A percentile compares a stretch with the other conserved stretches of the same genome.
These are phyloP conservation scores for Cercospora berteroae DNA, from an alignment of 2,329 filamentous ascomycete genomes.

Conservation along the genomic window DNA sequence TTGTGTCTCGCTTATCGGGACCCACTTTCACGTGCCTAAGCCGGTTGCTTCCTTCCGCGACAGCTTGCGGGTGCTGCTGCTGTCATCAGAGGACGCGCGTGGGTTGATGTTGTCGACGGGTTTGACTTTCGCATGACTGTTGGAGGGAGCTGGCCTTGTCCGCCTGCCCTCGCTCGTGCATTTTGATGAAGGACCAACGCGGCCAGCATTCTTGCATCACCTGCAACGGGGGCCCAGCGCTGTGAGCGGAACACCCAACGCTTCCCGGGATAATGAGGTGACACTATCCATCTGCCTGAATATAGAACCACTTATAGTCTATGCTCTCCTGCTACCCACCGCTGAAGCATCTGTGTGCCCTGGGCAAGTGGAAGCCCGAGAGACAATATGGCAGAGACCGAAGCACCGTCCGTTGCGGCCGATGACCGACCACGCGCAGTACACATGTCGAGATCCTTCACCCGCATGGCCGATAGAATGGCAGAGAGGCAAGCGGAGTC, in stretches of 20 bases:
- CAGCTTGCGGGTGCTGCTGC: not conserved
- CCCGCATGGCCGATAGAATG: slow-evolving; percentile 47
- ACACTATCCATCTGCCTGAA: slow-evolving; percentile 13
- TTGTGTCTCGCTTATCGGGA: not conserved
- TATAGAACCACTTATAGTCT: not conserved
- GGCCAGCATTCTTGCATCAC: slow-evolving; percentile 4
- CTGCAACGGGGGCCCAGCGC: not conserved
- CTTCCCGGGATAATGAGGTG: slow-evolving; percentile 4
- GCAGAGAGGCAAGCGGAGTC: slow-evolving; percentile 42
- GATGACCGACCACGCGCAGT: slow-evolving; percentile 35
- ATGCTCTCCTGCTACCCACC: not conserved
- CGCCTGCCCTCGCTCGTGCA: not conserved
- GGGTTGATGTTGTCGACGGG: not conserved
- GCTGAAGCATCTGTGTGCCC: not conserved
- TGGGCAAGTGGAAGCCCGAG: not conserved
- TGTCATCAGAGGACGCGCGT: not conserved
- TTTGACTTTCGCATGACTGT: not conserved
- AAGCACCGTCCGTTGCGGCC: slow-evolving; percentile 15
- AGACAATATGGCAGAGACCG: slow-evolving; percentile 17
- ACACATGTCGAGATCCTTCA: slow-evolving; percentile 50
- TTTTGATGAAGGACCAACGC: slow-evolving; percentile 1
- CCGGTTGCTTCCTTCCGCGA: not conserved
- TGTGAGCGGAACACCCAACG: not conserved
- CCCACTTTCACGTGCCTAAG: not conserved
- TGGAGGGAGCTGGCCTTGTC: not conserved